A percentile compares a stretch with the other conserved stretches of the same genome.
phyloP scores from a whole-genome alignment of 2,329 filamentous ascomycete species.

The Lecanicillium sp. region DNA sequence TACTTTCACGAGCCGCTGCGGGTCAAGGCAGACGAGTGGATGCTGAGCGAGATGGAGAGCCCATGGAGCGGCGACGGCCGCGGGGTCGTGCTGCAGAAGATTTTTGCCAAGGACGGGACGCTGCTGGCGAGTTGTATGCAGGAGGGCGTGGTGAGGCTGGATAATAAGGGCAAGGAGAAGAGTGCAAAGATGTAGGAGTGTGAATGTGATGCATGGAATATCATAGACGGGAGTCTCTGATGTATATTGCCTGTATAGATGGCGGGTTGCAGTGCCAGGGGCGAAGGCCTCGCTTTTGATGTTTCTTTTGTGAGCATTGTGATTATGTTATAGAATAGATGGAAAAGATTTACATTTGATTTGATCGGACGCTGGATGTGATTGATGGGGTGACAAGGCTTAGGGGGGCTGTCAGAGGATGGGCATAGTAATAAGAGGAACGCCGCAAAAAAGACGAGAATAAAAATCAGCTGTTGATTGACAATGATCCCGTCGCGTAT shows the following conservation, averaged over 20 bases:
- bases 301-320: no score
- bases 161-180: constrained; percentile 33
- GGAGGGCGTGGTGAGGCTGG: constrained; percentile 55
- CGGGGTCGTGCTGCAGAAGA: constrained; percentile 68
- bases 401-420: not conserved
- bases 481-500: no score
- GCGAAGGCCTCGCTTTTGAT: no score
- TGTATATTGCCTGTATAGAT: not conserved
- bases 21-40: constrained; percentile 65
- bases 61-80: constrained; percentile 75
- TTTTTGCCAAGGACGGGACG: constrained; percentile 64
- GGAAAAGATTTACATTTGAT: no score
- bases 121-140: constrained; percentile 75
- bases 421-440: no score
- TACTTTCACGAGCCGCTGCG: constrained; percentile 58
- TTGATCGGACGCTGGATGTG: no score
- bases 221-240: not conserved
- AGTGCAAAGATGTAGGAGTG: constrained; percentile 26
- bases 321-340: no score
- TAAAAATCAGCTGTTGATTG: no score
- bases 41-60: constrained; percentile 73
- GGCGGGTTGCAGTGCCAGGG: not conserved
- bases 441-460: no score
- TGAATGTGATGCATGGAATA: no score
- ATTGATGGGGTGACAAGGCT: not conserved